Evolutionary conservation across 176 grass and related monocot species (phyloP), one percentile per base, ranked within the genome.

Genomic region (Alopecurus myosuroides): DNA sequence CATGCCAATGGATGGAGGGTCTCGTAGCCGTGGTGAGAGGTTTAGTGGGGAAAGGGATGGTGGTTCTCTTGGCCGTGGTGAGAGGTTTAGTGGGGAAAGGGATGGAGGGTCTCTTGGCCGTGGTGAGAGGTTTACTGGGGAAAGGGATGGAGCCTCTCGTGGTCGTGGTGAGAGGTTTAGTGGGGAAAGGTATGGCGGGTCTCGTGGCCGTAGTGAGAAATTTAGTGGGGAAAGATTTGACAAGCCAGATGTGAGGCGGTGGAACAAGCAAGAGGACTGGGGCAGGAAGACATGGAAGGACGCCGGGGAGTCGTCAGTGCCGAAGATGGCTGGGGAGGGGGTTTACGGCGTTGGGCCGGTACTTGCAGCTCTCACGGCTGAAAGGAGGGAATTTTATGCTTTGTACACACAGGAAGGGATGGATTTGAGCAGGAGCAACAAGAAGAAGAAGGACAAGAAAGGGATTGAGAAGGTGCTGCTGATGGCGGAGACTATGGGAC

Each of bases 361-460:
- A 68, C 81, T 94, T 69, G 93, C 93, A 0, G 93, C 93, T 4
- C 85, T 99, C 78, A 91, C 69, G 30, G 93, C 97, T 26, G 78
- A 68, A 57, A 94, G 93, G 55, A 96, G 97, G 80, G 93, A 96
- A 65, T 99, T 95, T 53, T 91, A 99, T 81, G 89, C 88, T 4
- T 81, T 99, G 63, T 96, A 99, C 56, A 81, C 85, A 46, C 97
- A 99, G 85, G 93, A 94, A 89, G 85, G 88, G 73, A 88, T 96
- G 91, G 91, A 96, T 87, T 88, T 98, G 62, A 95, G 89, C 4
- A 78, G 86, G 58, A 92, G 88, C 70, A 96, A 88, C 84, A 99
- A 96, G 80, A 95, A 98, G 88, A 97, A 93, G 85, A 96, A 99
- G 82, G 93, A 94, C 79, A 99, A 94, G 56, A 99, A 92, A 82